phyloP scores from a whole-genome alignment of 2,329 filamentous ascomycete species.

The Cladosporium austrohemisphaericum region DNA sequence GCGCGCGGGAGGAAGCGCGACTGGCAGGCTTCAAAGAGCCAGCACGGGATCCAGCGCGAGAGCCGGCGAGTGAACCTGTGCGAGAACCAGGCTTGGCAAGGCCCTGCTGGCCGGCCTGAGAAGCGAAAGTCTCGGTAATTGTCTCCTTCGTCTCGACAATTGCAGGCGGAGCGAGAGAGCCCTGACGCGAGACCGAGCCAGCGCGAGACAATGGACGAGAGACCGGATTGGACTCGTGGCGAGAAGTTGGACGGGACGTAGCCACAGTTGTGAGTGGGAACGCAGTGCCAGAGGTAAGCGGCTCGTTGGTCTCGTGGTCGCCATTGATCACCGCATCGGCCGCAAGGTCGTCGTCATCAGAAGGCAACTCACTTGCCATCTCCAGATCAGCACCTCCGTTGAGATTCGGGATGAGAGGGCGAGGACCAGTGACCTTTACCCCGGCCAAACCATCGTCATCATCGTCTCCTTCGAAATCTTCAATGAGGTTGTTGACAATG shows the following conservation, averaged over 20 bases:
- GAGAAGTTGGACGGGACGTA: neutral
- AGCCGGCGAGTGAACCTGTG: neutral
- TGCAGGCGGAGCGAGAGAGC: neutral
- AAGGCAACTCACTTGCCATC: slow-evolving; percentile 7
- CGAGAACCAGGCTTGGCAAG: neutral
- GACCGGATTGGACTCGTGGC: neutral
- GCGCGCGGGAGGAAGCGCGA: slow-evolving; percentile 16
- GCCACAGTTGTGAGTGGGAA: neutral
- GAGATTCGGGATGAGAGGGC: neutral
- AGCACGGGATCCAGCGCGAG: slow-evolving; percentile 2
- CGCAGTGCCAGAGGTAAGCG: neutral
- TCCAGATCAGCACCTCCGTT: slow-evolving; percentile 15
- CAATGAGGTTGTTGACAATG: slow-evolving; percentile 44
- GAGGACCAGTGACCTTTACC: neutral
- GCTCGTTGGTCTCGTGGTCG: neutral
- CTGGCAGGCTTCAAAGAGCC: slow-evolving; percentile 13
- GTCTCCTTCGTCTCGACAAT: neutral
- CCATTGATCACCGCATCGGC: no score
- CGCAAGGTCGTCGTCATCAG: neutral
- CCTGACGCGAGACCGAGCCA: neutral
- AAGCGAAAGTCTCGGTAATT: neutral
- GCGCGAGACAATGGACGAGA: neutral
- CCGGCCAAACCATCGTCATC: neutral
- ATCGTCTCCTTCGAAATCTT: slow-evolving; percentile 23
- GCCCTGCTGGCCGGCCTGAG: neutral